Evolutionary conservation across 208 protist genomes (phyloP).

Genomic region (Tritrichomonas foetus): DNA sequence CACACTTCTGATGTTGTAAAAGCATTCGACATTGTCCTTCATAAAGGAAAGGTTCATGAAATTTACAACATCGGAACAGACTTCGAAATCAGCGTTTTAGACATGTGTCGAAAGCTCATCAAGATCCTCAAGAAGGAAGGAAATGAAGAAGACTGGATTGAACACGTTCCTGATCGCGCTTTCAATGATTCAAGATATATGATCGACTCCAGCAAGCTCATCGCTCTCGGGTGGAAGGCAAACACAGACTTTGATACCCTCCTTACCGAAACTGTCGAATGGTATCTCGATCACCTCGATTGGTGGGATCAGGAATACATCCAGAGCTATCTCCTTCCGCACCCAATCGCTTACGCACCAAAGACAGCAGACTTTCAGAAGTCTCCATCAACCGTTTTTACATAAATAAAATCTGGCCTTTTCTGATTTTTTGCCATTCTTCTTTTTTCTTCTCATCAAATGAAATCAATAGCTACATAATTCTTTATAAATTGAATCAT

Average conservation of each 20-base stretch:
- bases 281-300: constrained; percentile 12
- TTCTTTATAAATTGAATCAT: no score
- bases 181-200: constrained; percentile 36
- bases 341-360: constrained; percentile 23
- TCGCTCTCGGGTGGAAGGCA: constrained; percentile 10
- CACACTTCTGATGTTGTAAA: not conserved
- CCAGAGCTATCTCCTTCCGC: not conserved
- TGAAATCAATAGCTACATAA: no score
- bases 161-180: constrained; percentile 23
- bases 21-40: constrained; percentile 24
- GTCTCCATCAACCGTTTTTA: not conserved
- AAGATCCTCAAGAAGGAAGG: not conserved
- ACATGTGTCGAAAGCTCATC: not conserved
- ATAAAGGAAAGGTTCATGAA: not conserved
- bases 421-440: no score
- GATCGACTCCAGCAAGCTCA: constrained; percentile 10
- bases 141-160: constrained; percentile 15
- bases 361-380: not conserved
- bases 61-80: constrained; percentile 41
- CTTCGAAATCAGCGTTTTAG: not conserved
- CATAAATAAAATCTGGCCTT: no score
- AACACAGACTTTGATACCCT: constrained; percentile 26
- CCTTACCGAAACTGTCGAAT: not conserved
- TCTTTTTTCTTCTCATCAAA: no score
- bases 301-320: not conserved